These are phyloP conservation scores for Suillus decipiens DNA, from an alignment of 768 basidiomycete genomes.

Conservation along the genomic window DNA sequence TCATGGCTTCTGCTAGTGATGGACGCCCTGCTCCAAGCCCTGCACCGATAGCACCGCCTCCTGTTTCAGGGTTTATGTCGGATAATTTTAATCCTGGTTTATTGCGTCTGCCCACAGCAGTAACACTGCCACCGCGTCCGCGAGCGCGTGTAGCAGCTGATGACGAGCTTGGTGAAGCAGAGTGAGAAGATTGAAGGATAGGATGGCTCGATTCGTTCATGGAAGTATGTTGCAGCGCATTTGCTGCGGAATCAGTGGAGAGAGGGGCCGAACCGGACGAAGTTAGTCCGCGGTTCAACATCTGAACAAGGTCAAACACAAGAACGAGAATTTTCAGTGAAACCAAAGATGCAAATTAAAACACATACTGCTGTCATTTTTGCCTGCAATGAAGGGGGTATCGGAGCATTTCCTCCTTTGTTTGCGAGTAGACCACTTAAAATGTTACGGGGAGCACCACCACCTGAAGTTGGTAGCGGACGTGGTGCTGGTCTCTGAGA, in stretches of 20 bases:
- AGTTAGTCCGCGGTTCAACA: slow-evolving; percentile 45
- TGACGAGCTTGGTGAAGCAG: slow-evolving; percentile 28
- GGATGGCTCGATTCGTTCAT: slow-evolving; percentile 31
- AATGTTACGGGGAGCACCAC: slow-evolving; percentile 29
- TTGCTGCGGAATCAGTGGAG: slow-evolving; percentile 43
- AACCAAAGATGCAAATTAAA: neutral
- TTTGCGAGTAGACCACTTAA: slow-evolving; percentile 46
- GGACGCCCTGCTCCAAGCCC: slow-evolving; percentile 75
- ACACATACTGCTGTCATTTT: slow-evolving; percentile 87
- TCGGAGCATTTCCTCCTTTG: slow-evolving; percentile 56
- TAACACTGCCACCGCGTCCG: slow-evolving; percentile 34
- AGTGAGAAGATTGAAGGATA: slow-evolving; percentile 34
- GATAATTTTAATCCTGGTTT: slow-evolving; percentile 63
- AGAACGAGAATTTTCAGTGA: slow-evolving; percentile 9
- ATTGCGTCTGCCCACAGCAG: slow-evolving; percentile 43
- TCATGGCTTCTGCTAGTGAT: slow-evolving; percentile 42
- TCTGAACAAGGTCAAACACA: slow-evolving; percentile 37
- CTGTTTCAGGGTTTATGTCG: slow-evolving; percentile 54
- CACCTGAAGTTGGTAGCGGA: slow-evolving; percentile 18
- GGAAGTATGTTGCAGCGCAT: slow-evolving; percentile 41
- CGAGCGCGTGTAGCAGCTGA: slow-evolving; percentile 11
- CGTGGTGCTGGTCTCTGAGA: slow-evolving; percentile 19
- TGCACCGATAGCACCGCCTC: slow-evolving; percentile 60
- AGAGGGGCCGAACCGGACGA: slow-evolving; percentile 26
- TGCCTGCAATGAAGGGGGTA: slow-evolving; percentile 88